phyloP scores from a whole-genome alignment of 495 filamentous ascomycete genomes.

The Echria macrotheca region DNA sequence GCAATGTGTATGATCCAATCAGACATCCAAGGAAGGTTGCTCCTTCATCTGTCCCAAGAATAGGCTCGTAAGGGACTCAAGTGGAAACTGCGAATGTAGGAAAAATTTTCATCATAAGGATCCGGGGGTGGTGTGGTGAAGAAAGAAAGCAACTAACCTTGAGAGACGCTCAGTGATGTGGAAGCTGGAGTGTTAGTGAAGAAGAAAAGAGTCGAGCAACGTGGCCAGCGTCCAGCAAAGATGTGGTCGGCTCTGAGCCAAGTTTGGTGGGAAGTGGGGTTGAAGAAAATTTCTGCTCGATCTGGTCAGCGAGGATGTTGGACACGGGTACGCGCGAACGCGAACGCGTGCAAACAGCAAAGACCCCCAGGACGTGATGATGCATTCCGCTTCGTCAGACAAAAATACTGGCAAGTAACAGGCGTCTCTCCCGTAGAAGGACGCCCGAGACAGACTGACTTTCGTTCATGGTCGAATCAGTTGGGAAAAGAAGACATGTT shows the following conservation, averaged over 20 bases:
- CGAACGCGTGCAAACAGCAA: neutral
- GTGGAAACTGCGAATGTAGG: constrained; percentile 67
- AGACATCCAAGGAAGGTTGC: constrained; percentile 62
- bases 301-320: neutral
- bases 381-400: constrained; percentile 56
- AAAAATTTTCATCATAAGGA: constrained; percentile 48
- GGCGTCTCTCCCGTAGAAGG: constrained; percentile 60
- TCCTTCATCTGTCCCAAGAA: constrained; percentile 49
- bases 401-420: constrained; percentile 99
- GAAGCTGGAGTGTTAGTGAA: constrained; percentile 7
- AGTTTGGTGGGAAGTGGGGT: neutral
- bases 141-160: constrained; percentile 22
- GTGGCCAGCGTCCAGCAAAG: neutral
- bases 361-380: constrained; percentile 1
- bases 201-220: neutral
- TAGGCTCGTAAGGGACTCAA: constrained; percentile 55
- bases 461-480: constrained; percentile 94
- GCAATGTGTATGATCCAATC: constrained; percentile 29
- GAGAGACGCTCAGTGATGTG: neutral
- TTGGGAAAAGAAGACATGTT: constrained; percentile 86
- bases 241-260: neutral
- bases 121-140: constrained; percentile 11
- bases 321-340: neutral
- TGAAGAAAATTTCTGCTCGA: neutral
- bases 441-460: constrained; percentile 59